These are phyloP conservation scores for Cicer judaicum DNA, from an alignment of 306 rosid genomes.

Conservation along the genomic window DNA sequence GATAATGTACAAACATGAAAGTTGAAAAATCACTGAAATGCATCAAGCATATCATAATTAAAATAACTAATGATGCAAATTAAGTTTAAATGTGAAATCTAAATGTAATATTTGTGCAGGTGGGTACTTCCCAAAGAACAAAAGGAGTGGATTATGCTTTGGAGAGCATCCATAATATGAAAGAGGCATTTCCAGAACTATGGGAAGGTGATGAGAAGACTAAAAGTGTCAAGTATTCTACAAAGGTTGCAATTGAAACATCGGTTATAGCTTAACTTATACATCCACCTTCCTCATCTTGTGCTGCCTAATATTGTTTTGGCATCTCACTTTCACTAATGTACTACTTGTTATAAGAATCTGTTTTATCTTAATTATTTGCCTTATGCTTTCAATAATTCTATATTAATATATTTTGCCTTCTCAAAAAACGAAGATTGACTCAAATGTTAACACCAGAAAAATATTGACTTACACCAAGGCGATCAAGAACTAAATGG, in stretches of 20 bases:
- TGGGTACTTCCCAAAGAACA: constrained; percentile 59
- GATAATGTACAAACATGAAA: not conserved
- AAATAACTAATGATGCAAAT: not conserved
- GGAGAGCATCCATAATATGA: constrained; percentile 87
- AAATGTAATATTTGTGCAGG: constrained; percentile 51
- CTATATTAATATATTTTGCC: too few relatives aligned
- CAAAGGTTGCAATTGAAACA: constrained; percentile 72
- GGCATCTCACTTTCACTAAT: constrained; percentile 24
- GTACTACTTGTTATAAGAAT: constrained; percentile 25
- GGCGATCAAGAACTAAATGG: too few relatives aligned
- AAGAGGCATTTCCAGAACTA: constrained; percentile 85
- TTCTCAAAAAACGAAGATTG: too few relatives aligned
- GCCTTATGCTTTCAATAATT: too few relatives aligned
- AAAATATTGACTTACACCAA: too few relatives aligned
- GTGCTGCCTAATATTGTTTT: constrained; percentile 33
- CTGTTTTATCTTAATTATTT: too few relatives aligned
- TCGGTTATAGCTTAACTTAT: constrained; percentile 66
- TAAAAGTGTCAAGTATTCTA: constrained; percentile 46
- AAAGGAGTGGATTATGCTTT: constrained; percentile 74
- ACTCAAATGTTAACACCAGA: too few relatives aligned
- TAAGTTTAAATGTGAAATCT: constrained; percentile 14
- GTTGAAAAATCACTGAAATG: constrained; percentile 15
- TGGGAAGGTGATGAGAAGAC: constrained; percentile 67
- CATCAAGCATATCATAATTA: not conserved
- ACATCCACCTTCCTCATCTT: constrained; percentile 2